These are phyloP conservation scores for Chlamydomonas eustigma DNA, from an alignment of 139 green algal species.

Conservation along the genomic window DNA sequence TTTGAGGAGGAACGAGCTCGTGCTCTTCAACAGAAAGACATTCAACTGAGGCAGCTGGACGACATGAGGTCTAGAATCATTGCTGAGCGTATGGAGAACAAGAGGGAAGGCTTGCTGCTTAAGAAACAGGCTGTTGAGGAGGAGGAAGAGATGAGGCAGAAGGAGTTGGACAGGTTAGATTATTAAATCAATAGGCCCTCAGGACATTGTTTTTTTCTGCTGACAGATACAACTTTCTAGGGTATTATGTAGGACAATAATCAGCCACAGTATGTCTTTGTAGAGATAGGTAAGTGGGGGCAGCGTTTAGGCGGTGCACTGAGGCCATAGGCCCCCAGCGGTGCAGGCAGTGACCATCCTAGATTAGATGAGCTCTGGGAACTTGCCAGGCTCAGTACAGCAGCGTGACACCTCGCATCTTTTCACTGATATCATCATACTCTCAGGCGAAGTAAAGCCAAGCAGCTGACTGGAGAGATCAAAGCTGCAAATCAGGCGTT, in stretches of 20 bases:
- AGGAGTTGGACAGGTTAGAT: constrained; percentile 33
- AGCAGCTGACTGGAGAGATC: background rate
- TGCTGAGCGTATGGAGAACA: constrained; percentile 36
- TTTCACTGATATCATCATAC: background rate
- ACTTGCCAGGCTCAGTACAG: background rate
- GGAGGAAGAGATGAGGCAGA: constrained; percentile 28
- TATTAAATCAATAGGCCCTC: background rate
- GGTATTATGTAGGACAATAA: background rate
- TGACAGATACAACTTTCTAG: background rate
- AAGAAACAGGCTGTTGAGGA: constrained; percentile 30
- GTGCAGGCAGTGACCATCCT: background rate
- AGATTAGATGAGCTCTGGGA: background rate
- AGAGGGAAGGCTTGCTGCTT: constrained; percentile 36
- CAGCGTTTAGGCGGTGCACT: background rate
- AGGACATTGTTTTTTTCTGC: too few relatives aligned
- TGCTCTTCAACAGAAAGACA: constrained; percentile 52
- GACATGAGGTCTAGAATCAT: constrained; percentile 39
- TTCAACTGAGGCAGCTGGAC: constrained; percentile 52
- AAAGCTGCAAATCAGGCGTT: background rate
- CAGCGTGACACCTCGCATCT: background rate
- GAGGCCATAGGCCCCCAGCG: constrained; percentile 4
- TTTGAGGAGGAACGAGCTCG: constrained; percentile 35
- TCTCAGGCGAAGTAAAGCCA: background rate
- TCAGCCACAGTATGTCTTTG: background rate
- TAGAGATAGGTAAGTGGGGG: background rate